Evolutionary conservation across 1,139 yeast genomes (phyloP).

Genomic region (Meyerozyma athensensis): DNA sequence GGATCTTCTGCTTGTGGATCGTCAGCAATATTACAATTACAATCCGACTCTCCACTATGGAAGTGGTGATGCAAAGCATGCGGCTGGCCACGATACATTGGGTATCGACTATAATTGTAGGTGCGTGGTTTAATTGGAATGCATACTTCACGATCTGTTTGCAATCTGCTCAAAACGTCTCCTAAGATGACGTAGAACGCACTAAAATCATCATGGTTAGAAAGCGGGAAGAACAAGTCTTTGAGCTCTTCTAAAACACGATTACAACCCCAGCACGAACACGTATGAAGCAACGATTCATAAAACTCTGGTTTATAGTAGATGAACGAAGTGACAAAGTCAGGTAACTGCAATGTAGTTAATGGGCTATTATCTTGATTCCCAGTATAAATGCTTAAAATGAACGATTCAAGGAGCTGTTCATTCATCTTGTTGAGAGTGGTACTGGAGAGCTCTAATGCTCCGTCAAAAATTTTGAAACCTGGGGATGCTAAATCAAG

Average conservation of each 20-base stretch:
- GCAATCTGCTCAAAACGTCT: constrained; percentile 32
- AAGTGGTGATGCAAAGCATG: constrained; percentile 33
- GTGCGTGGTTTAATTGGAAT: constrained; percentile 31
- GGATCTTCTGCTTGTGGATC: constrained; percentile 23
- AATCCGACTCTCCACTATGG: constrained; percentile 16
- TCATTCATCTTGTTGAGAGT: constrained; percentile 32
- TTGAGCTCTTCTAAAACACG: constrained; percentile 22
- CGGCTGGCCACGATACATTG: constrained; percentile 36
- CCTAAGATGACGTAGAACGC: constrained; percentile 32
- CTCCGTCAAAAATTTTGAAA: constrained; percentile 36
- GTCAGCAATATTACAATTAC: constrained; percentile 20
- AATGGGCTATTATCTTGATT: constrained; percentile 10
- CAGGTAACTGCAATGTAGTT: constrained; percentile 29
- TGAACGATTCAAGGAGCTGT: constrained; percentile 34
- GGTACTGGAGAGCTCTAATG: constrained; percentile 26
- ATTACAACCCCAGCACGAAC: constrained; percentile 36
- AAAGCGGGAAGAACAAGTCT: constrained; percentile 21
- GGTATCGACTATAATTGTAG: constrained; percentile 23
- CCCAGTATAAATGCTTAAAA: constrained; percentile 22
- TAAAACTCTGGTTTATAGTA: constrained; percentile 37
- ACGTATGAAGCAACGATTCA: constrained; percentile 33
- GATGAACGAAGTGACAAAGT: constrained; percentile 35
- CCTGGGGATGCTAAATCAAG: constrained; percentile 38
- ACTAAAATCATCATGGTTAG: constrained; percentile 11
- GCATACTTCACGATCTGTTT: constrained; percentile 37